phyloP scores from a whole-genome alignment of 2,329 filamentous ascomycete species.

The Aspergillus latus region DNA sequence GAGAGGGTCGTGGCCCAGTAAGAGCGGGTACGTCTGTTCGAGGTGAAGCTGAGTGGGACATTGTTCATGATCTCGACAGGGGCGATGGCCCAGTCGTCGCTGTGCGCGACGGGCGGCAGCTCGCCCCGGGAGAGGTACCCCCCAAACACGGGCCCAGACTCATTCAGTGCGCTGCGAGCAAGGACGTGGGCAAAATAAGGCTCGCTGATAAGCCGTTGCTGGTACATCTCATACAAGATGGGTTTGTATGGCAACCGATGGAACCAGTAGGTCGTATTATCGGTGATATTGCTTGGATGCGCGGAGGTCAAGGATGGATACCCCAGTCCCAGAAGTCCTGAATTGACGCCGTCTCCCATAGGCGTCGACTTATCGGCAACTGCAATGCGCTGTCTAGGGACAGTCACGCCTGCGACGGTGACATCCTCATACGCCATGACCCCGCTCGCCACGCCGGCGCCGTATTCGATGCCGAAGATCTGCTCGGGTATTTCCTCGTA shows the following conservation, averaged over 20 bases:
- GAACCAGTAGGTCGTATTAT: slow-evolving; percentile 6
- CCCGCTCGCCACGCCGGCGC: slow-evolving; percentile 26
- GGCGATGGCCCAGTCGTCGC: slow-evolving; percentile 33
- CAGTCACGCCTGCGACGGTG: slow-evolving; percentile 24
- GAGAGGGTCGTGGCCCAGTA: slow-evolving; percentile 42
- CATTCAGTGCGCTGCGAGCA: slow-evolving; percentile 31
- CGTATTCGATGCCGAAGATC: slow-evolving; percentile 27
- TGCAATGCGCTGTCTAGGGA: slow-evolving; percentile 47
- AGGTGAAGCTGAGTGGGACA: slow-evolving; percentile 25
- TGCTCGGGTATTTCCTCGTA: slow-evolving; percentile 23
- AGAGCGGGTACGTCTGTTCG: slow-evolving; percentile 28
- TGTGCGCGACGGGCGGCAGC: slow-evolving; percentile 46
- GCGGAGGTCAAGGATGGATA: slow-evolving; percentile 4
- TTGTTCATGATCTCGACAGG: slow-evolving; percentile 37
- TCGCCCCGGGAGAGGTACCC: slow-evolving; percentile 53
- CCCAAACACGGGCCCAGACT: slow-evolving; percentile 25
- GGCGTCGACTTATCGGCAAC: slow-evolving; percentile 47
- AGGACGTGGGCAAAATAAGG: slow-evolving; percentile 54
- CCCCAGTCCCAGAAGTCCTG: slow-evolving; percentile 4
- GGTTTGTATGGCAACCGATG: slow-evolving; percentile 47
- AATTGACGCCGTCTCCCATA: slow-evolving; percentile 46
- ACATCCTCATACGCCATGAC: slow-evolving; percentile 27
- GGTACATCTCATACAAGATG: slow-evolving; percentile 53
- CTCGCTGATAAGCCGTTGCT: slow-evolving; percentile 39
- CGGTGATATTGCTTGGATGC: neutral